These are phyloP conservation scores for Fusarium sp. DNA, from an alignment of 2,329 filamentous ascomycete genomes.

Conservation along the genomic window DNA sequence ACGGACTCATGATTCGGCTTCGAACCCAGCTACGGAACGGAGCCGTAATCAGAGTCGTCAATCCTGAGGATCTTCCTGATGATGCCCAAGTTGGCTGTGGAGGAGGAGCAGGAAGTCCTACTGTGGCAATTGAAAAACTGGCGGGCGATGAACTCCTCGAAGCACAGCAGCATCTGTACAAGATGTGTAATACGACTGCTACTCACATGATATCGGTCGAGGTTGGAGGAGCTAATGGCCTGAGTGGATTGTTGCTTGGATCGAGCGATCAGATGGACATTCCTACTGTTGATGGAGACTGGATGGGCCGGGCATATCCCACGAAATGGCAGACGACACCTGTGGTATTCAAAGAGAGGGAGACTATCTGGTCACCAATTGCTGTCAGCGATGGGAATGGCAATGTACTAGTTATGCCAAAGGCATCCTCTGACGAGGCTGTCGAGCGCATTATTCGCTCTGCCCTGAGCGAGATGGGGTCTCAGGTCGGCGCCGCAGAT, in stretches of 20 bases:
- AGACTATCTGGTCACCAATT: slow-evolving; percentile 60
- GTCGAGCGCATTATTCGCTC: slow-evolving; percentile 65
- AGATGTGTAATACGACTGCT: slow-evolving; percentile 60
- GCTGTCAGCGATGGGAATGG: slow-evolving; percentile 66
- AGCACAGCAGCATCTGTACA: slow-evolving; percentile 66
- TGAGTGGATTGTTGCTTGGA: slow-evolving; percentile 69
- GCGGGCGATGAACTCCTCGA: slow-evolving; percentile 68
- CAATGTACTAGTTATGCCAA: slow-evolving; percentile 64
- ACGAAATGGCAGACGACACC: slow-evolving; percentile 69
- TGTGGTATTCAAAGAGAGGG: slow-evolving; percentile 63
- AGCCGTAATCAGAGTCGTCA: slow-evolving; percentile 65
- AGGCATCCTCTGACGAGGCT: slow-evolving; percentile 60
- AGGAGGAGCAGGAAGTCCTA: slow-evolving; percentile 70
- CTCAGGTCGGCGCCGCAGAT: slow-evolving; percentile 63
- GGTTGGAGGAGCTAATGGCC: slow-evolving; percentile 75
- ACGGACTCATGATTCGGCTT: slow-evolving; percentile 64
- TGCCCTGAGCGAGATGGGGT: slow-evolving; percentile 68
- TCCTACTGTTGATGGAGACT: slow-evolving; percentile 67
- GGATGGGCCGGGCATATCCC: slow-evolving; percentile 69
- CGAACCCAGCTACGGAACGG: slow-evolving; percentile 65
- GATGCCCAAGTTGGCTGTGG: slow-evolving; percentile 67
- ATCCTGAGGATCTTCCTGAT: slow-evolving; percentile 63
- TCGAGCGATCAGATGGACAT: slow-evolving; percentile 65
- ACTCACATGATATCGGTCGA: slow-evolving; percentile 73
- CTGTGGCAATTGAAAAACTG: slow-evolving; percentile 71